Percentiles rank a stretch among this genome's conserved stretches.
Evolutionary conservation across 2,329 filamentous ascomycete species (phyloP).

Genomic region (Phialocephala sp.): DNA sequence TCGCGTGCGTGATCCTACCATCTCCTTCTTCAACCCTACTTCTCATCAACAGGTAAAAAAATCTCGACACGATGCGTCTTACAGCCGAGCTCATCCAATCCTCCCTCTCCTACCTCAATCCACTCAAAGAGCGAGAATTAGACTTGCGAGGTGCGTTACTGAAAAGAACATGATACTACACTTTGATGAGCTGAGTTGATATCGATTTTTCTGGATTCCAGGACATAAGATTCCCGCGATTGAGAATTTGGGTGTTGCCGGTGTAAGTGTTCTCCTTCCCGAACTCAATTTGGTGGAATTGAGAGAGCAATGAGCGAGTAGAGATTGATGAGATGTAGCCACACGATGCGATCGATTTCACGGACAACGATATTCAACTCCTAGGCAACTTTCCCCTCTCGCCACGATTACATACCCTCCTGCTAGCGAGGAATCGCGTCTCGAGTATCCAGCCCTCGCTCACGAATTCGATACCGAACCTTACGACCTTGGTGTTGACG

Average conservation of each 20-base stretch:
- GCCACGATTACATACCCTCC: conserved; percentile 83
- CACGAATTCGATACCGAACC: conserved; percentile 76
- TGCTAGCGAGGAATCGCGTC: conserved; percentile 89
- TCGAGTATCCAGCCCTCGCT: conserved; percentile 79
- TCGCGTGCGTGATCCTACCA: background rate
- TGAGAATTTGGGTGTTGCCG: conserved; percentile 95
- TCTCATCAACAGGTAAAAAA: conserved; percentile 23
- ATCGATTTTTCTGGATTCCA: conserved; percentile 65
- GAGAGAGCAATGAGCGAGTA: background rate
- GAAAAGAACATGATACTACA: conserved; percentile 98
- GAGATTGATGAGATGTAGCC: conserved; percentile 58
- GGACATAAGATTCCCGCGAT: conserved; percentile 97
- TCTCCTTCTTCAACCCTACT: background rate
- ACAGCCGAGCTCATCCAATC: conserved; percentile 92
- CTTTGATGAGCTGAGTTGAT: conserved; percentile 85
- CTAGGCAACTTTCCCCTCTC: conserved; percentile 93
- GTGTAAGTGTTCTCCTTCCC: conserved; percentile 62
- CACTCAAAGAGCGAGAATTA: conserved; percentile 97
- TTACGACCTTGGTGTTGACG: conserved; percentile 81
- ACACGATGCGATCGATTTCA: conserved; percentile 96
- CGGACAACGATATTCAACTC: conserved; percentile 93
- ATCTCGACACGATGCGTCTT: conserved; percentile 75
- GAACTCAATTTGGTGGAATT: conserved; percentile 6
- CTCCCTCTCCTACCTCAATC: conserved; percentile 98
- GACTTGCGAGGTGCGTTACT: conserved; percentile 95